Conservation (phyloP, 2,329 filamentous ascomycete genomes). For the Blastomyces emzantsi region DNA sequence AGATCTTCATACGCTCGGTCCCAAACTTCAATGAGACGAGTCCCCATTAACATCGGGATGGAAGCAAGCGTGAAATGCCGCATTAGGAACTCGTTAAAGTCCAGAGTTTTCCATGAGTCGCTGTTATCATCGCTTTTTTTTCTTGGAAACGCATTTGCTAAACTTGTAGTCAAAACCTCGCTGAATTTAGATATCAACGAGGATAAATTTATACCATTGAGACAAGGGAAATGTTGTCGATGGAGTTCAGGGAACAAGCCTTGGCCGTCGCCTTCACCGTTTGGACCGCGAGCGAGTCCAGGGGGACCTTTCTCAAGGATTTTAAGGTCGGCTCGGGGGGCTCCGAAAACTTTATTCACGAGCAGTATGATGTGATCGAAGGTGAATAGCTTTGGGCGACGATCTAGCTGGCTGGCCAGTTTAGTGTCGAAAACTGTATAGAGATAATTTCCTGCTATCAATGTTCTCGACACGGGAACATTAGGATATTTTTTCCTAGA, state of each 20-base stretch:
- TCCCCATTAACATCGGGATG: slow-evolving; percentile 18
- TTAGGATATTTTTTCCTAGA: slow-evolving; percentile 12
- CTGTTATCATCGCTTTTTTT: background rate
- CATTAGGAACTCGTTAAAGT: slow-evolving; percentile 18
- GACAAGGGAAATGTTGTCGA: slow-evolving; percentile 12
- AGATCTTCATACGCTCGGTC: slow-evolving; percentile 16
- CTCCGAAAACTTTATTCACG: slow-evolving; percentile 15
- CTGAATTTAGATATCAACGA: slow-evolving; percentile 16
- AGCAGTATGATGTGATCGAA: slow-evolving; percentile 17
- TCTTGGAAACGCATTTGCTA: slow-evolving; percentile 17
- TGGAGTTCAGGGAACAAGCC: slow-evolving; percentile 15
- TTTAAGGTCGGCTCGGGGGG: slow-evolving; percentile 16
- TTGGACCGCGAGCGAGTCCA: slow-evolving; percentile 3
- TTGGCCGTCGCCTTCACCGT: slow-evolving; percentile 12
- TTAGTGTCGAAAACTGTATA: slow-evolving; percentile 20
- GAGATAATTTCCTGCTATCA: slow-evolving; percentile 17
- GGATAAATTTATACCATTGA: slow-evolving; percentile 12
- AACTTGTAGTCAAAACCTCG: slow-evolving; percentile 14
- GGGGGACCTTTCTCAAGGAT: slow-evolving; percentile 16
- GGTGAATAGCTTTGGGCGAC: slow-evolving; percentile 17
- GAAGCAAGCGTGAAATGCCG: slow-evolving; percentile 16
- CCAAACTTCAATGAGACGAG: slow-evolving; percentile 18
- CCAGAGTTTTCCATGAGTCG: slow-evolving; percentile 17
- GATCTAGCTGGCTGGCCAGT: slow-evolving; percentile 18
- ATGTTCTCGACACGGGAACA: slow-evolving; percentile 5